phyloP scores from a whole-genome alignment of 2,329 filamentous ascomycete species.

The Ascochyta koolunga region DNA sequence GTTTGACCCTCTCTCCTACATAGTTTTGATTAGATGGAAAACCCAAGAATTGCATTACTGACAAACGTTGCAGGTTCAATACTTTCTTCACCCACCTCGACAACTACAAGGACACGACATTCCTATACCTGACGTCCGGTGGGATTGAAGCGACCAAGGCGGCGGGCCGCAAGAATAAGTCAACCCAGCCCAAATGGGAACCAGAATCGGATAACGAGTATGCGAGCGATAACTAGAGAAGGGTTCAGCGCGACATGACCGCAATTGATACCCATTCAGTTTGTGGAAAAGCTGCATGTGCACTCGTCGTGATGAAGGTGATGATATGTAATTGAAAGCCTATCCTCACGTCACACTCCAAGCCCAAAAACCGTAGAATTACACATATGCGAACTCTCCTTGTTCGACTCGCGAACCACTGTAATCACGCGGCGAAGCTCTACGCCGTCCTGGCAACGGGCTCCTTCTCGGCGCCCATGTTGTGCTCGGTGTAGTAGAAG shows the following conservation, averaged over 20 bases:
- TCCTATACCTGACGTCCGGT: slow-evolving; percentile 58
- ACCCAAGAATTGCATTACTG: slow-evolving; percentile 11
- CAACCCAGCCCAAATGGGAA: slow-evolving; percentile 33
- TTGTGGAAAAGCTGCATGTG: neutral
- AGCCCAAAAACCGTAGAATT: slow-evolving; percentile 31
- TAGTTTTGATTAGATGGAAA: too few species aligned
- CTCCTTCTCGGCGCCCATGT: slow-evolving; percentile 47
- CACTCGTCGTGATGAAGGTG: neutral
- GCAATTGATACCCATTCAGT: neutral
- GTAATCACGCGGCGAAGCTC: slow-evolving; percentile 5
- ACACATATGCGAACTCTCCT: slow-evolving; percentile 24
- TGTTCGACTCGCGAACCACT: neutral
- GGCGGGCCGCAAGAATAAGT: slow-evolving; percentile 36
- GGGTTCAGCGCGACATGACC: neutral
- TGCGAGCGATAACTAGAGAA: slow-evolving; percentile 38
- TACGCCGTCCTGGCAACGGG: slow-evolving; percentile 43
- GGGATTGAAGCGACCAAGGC: slow-evolving; percentile 53
- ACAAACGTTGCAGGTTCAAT: slow-evolving; percentile 46
- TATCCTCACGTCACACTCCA: slow-evolving; percentile 1
- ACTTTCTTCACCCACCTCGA: slow-evolving; percentile 59
- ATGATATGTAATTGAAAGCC: slow-evolving; percentile 16
- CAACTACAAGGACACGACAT: slow-evolving; percentile 56
- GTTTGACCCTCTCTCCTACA: neutral
- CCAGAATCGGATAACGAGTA: slow-evolving; percentile 46
- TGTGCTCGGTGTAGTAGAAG: slow-evolving; percentile 69